Conservation (phyloP, 495 filamentous ascomycete species). For the Niebla homalea region DNA sequence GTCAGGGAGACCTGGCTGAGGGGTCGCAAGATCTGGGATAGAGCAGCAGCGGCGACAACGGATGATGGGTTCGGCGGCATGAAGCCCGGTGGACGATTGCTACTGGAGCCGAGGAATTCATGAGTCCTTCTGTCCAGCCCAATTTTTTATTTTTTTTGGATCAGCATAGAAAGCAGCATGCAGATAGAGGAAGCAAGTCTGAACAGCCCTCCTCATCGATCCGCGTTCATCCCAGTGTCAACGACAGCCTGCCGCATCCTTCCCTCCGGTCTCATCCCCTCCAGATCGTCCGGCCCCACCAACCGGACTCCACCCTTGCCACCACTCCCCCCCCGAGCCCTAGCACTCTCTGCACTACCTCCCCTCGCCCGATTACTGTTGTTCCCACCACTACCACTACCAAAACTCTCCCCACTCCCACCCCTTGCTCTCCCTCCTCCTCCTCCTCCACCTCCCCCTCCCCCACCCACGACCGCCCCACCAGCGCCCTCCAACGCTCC, state of each 20-base stretch:
- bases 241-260: neutral
- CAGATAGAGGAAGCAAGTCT: neutral
- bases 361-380: slow-evolving; percentile 2
- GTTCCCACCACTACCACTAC: neutral
- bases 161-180: too few species aligned
- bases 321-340: slow-evolving; percentile 4
- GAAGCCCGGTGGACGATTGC: slow-evolving; percentile 44
- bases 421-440: slow-evolving; percentile 4
- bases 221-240: neutral
- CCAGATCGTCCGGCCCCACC: slow-evolving; percentile 2
- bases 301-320: slow-evolving; percentile 13
- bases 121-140: too few species aligned
- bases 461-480: neutral
- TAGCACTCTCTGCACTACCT: neutral
- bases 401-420: slow-evolving; percentile 1
- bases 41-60: slow-evolving; percentile 10
- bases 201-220: neutral
- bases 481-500: neutral
- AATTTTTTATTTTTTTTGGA: too few species aligned
- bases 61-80: slow-evolving; percentile 48
- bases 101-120: slow-evolving; percentile 42
- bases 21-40: slow-evolving; percentile 58
- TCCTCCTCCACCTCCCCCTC: neutral
- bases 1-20: slow-evolving; percentile 86
- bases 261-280: slow-evolving; percentile 4